phyloP scores from a whole-genome alignment of 345 rosid genomes.

The Lepidium aucheri region DNA sequence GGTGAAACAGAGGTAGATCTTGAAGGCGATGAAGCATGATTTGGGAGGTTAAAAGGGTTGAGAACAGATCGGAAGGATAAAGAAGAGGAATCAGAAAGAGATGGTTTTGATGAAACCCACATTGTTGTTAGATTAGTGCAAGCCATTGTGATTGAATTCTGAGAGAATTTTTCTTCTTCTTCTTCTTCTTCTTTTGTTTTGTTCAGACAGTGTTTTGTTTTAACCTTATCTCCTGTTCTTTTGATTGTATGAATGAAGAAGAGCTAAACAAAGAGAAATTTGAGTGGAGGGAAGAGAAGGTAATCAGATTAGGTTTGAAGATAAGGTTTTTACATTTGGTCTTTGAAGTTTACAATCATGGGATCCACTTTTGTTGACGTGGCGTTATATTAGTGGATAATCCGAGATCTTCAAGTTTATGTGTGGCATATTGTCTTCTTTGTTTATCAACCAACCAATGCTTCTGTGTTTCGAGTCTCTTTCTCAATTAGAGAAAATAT shows the following conservation, averaged over 20 bases:
- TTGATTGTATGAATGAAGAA: slow-evolving; percentile 12
- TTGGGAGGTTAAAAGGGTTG: slow-evolving; percentile 54
- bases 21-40: slow-evolving; percentile 30
- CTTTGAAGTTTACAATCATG: slow-evolving; percentile 21
- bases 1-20: slow-evolving; percentile 47
- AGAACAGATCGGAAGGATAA: slow-evolving; percentile 63
- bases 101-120: slow-evolving; percentile 71
- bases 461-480: not conserved
- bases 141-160: slow-evolving; percentile 38
- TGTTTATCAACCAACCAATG: slow-evolving; percentile 19
- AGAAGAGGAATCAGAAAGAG: slow-evolving; percentile 66
- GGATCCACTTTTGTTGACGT: slow-evolving; percentile 22
- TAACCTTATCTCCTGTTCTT: slow-evolving; percentile 24
- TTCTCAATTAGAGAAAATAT: not conserved
- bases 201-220: slow-evolving; percentile 27
- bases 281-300: slow-evolving; percentile 37
- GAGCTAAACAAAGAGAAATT: not conserved
- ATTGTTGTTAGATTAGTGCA: slow-evolving; percentile 76
- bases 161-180: not conserved
- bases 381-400: slow-evolving; percentile 14
- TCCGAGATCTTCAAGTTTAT: not conserved
- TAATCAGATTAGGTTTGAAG: slow-evolving; percentile 57
- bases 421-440: slow-evolving; percentile 4
- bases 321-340: slow-evolving; percentile 52
- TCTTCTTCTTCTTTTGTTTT: not conserved